Evolutionary conservation across 306 rosid genomes (phyloP).

Genomic region (Cucumis sativus): Cucumber_9930_V3 NC_026658.2:4144501-4145000

Average conservation of each 20-base stretch:
- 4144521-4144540: no score
- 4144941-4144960: constrained; percentile 50
- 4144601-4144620: no score
- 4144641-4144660: no score
- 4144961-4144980: constrained; percentile 77
- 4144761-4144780: constrained; percentile 90
- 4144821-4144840: constrained; percentile 37
- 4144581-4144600: no score
- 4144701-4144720: neutral
- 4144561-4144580: no score
- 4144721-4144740: neutral
- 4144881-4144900: constrained; percentile 17
- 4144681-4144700: neutral
- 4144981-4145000: constrained; percentile 7
- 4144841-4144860: neutral
- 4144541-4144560: no score
- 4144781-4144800: constrained; percentile 80
- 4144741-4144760: constrained; percentile 1
- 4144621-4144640: no score
- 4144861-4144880: constrained; percentile 7
- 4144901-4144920: constrained; percentile 76
- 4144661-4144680: no score
- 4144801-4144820: constrained; percentile 46
- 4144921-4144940: constrained; percentile 67
- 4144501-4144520: neutral